phyloP scores from a whole-genome alignment of 2,329 filamentous ascomycete genomes.

The Fusarium mexicanum region DNA sequence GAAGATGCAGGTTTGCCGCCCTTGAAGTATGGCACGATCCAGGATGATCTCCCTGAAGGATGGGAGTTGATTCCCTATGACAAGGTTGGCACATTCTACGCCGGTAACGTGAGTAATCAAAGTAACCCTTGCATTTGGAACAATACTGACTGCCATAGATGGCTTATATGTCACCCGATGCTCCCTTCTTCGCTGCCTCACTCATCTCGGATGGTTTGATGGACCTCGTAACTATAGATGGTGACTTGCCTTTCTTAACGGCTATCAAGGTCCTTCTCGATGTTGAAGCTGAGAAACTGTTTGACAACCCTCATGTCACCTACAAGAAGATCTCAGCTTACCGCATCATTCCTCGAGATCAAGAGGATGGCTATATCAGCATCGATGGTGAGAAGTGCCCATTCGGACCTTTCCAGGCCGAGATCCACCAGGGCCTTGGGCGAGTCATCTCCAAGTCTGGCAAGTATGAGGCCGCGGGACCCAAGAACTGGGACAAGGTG shows the following conservation, averaged over 20 bases:
- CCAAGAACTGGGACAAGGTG: slow-evolving; percentile 59
- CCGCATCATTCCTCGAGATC: slow-evolving; percentile 79
- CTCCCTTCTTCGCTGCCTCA: slow-evolving; percentile 87
- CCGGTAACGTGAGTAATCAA: slow-evolving; percentile 75
- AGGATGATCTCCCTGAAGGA: slow-evolving; percentile 77
- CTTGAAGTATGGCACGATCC: slow-evolving; percentile 81
- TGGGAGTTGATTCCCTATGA: slow-evolving; percentile 81
- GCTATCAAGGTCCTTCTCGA: slow-evolving; percentile 76
- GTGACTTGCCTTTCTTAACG: slow-evolving; percentile 73
- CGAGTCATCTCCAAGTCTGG: slow-evolving; percentile 83
- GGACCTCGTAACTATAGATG: slow-evolving; percentile 84
- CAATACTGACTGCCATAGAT: slow-evolving; percentile 62
- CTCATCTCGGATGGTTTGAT: slow-evolving; percentile 85
- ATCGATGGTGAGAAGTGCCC: slow-evolving; percentile 91
- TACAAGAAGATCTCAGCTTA: slow-evolving; percentile 91
- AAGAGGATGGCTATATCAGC: slow-evolving; percentile 84
- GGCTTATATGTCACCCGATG: slow-evolving; percentile 87
- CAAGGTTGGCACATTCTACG: slow-evolving; percentile 90
- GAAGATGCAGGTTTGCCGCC: slow-evolving; percentile 70
- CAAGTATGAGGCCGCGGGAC: slow-evolving; percentile 73
- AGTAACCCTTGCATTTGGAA: too few species aligned
- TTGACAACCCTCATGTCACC: slow-evolving; percentile 79
- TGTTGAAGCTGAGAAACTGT: slow-evolving; percentile 78
- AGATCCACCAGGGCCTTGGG: slow-evolving; percentile 84
- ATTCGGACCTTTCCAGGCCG: slow-evolving; percentile 90